Conservation (phyloP, 75 land plant genomes). For the Cunninghamia lanceolata region DNA sequence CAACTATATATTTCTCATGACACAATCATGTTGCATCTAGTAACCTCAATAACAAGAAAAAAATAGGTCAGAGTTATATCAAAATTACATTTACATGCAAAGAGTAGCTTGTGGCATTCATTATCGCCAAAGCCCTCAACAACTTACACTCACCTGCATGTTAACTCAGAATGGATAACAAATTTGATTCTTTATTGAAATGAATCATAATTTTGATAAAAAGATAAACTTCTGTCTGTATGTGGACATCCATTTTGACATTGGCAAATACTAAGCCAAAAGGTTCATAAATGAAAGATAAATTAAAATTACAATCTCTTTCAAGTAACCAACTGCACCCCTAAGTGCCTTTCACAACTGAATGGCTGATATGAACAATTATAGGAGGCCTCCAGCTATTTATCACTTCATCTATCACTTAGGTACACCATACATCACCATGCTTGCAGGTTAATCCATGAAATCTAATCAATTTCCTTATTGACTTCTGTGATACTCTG, state of each 20-base stretch:
- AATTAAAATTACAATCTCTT: background rate
- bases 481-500: background rate
- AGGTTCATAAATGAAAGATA: background rate
- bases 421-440: background rate
- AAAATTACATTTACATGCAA: too few relatives aligned
- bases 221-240: background rate
- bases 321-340: slow-evolving; percentile 1
- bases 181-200: slow-evolving; percentile 1
- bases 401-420: background rate
- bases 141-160: background rate
- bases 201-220: background rate
- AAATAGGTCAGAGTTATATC: background rate
- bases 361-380: background rate
- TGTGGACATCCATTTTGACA: background rate
- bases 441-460: background rate
- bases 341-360: background rate
- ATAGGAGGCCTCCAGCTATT: background rate
- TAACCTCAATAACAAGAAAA: background rate
- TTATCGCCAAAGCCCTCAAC: background rate
- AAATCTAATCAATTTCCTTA: background rate
- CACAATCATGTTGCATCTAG: background rate
- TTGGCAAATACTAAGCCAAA: background rate
- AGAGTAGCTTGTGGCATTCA: background rate
- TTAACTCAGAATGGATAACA: background rate
- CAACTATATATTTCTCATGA: background rate